Percentiles rank a stretch among this genome's conserved stretches.
phyloP scores from a whole-genome alignment of 2,329 filamentous ascomycete species.

The Ceratocystis albifundus region DNA sequence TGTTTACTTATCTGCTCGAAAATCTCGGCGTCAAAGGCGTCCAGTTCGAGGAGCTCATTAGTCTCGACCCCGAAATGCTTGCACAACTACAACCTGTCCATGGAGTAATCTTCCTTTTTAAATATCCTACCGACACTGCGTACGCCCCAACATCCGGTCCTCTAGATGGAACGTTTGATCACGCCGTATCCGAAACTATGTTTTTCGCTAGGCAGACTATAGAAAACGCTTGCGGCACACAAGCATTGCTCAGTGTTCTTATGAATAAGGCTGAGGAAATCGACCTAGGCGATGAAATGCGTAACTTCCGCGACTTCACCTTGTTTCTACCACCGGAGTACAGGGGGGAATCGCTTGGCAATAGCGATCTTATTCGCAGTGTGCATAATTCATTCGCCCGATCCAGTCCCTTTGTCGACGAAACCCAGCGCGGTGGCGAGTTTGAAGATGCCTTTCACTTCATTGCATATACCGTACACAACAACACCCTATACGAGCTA shows the following conservation, averaged over 20 bases:
- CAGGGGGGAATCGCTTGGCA: conserved; percentile 49
- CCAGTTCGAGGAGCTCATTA: conserved; percentile 92
- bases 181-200: conserved; percentile 58
- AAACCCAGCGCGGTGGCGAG: conserved; percentile 61
- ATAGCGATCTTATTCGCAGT: conserved; percentile 57
- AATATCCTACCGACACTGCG: conserved; percentile 65
- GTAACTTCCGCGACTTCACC: conserved; percentile 79
- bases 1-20: conserved; percentile 94
- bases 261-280: conserved; percentile 68
- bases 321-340: conserved; percentile 67
- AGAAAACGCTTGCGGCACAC: conserved; percentile 95
- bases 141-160: conserved; percentile 52
- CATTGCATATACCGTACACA: conserved; percentile 79
- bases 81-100: conserved; percentile 66
- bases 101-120: conserved; percentile 98
- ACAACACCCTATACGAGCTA: conserved; percentile 77
- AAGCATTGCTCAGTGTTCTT: conserved; percentile 82
- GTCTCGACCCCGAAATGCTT: conserved; percentile 67
- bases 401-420: conserved; percentile 82
- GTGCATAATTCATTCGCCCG: conserved; percentile 86
- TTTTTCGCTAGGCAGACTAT: conserved; percentile 98
- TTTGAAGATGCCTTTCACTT: conserved; percentile 95
- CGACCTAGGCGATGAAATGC: conserved; percentile 58
- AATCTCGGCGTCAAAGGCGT: conserved; percentile 81
- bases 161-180: conserved; percentile 71